Evolutionary conservation across 192 early-diverging fungal species (phyloP), one percentile per base, ranked within the genome.

Genomic region (Rhizophlyctis rosea): DNA sequence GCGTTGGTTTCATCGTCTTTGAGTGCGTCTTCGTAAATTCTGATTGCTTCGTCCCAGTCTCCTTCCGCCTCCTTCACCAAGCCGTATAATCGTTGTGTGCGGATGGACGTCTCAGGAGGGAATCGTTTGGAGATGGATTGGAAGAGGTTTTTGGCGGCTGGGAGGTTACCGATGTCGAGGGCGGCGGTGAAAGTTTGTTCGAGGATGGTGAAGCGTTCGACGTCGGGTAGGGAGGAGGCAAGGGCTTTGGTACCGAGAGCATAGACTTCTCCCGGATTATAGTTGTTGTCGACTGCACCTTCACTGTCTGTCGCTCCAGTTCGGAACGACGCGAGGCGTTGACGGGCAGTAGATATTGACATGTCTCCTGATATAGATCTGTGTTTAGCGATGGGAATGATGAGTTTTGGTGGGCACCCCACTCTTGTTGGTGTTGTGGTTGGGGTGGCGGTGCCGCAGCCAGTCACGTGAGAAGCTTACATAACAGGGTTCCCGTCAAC

Each of bases 101-200:
- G 68, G 18, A 78, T 52, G 18, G 72, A 75, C 0, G 44, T n/a
- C 23, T 59, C 33, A 18, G 33, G 32, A 2, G 81, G 68, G 67
- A 95, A 95, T 49, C 83, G 73, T 54, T 44, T 63, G 54, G 86
- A 71, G 33, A 97, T 77, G 2, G 73, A 65, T 1, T 76, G 66
- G 49, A 93, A 77, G 29, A 87, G 78, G 39, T 69, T 73, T 36
- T 83, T 69, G 50, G 92, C 90, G 28, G 87, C 60, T 11, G 58
- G 66, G 24, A 86, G 74, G 62, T 92, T 81, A 28, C 88, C 86
- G 36, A 86, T 77, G 71, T 95, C 92, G 29, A 94, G 69, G 7
- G 91, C 86, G 5, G 91, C 88, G 36, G 89, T 69, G 60, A 87
- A 80, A 7, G 91, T 73, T 75, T 97, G 92, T 73, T 96, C 94